These are phyloP conservation scores for Microsporum audouinii DNA, from an alignment of 2,329 filamentous ascomycete genomes.

Conservation along the genomic window DNA sequence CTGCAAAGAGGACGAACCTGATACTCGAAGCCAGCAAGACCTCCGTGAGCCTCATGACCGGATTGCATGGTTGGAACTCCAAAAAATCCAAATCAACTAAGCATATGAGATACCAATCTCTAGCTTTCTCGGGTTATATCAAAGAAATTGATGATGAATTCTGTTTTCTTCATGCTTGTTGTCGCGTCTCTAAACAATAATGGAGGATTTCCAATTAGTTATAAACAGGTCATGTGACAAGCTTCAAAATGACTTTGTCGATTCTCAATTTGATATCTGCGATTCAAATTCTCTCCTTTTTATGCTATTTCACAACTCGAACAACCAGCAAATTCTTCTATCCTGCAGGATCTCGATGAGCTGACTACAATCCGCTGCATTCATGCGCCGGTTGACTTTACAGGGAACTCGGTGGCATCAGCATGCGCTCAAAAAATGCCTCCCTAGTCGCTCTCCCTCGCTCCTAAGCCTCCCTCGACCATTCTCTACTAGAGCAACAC, in stretches of 20 bases:
- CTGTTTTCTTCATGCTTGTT: not conserved
- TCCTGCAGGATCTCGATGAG: constrained; percentile 21
- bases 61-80: not conserved
- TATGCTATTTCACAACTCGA: not conserved
- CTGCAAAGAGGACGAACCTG: constrained; percentile 19
- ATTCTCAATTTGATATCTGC: not conserved
- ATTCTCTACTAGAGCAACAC: constrained; percentile 24
- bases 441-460: constrained; percentile 15
- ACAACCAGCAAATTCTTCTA: not conserved
- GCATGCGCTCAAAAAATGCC: constrained; percentile 28
- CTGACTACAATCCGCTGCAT: constrained; percentile 21
- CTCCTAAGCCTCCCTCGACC: constrained; percentile 16
- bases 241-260: not conserved
- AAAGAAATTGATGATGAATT: not conserved
- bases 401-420: constrained; percentile 35
- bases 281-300: not conserved
- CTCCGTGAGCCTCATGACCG: not conserved
- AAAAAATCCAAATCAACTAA: not conserved
- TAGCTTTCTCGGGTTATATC: not conserved
- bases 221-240: not conserved
- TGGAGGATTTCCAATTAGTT: too few relatives aligned
- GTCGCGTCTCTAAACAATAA: not conserved
- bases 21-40: constrained; percentile 19
- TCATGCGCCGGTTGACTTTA: constrained; percentile 36
- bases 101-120: not conserved